Conservation (phyloP, 805 yeast species). For the Zygosaccharomyces gambellarensis region DNA sequence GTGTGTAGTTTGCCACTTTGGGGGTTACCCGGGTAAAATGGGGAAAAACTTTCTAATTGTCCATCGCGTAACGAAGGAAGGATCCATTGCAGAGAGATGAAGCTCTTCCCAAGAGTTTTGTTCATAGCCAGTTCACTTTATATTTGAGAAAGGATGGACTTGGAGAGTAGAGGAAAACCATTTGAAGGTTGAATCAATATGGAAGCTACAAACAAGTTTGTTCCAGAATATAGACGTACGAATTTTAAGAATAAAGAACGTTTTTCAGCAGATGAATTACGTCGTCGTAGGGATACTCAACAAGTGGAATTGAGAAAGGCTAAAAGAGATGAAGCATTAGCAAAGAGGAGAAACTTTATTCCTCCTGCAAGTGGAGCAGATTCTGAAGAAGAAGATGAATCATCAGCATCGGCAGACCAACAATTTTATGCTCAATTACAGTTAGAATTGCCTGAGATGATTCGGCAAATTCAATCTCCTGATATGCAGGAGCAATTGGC, state of each 20-base stretch:
- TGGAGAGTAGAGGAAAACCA: too few species aligned
- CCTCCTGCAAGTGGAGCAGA: constrained; percentile 44
- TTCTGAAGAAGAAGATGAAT: constrained; percentile 48
- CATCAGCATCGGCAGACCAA: constrained; percentile 36
- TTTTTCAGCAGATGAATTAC: constrained; percentile 90
- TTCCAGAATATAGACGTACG: constrained; percentile 97
- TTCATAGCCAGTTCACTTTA: too few species aligned
- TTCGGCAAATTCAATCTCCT: constrained; percentile 68
- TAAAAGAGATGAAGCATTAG: constrained; percentile 88
- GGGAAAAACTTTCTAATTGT: too few species aligned
- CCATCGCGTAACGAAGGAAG: too few species aligned
- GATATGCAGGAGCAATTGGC: constrained; percentile 76
- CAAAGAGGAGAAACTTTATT: constrained; percentile 83
- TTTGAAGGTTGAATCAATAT: background rate
- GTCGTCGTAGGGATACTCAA: constrained; percentile 96
- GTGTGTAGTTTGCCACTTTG: too few species aligned
- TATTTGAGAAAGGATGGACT: too few species aligned
- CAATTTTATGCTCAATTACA: constrained; percentile 47
- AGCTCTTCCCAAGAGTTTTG: background rate
- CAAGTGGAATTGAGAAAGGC: constrained; percentile 96
- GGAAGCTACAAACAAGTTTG: constrained; percentile 64
- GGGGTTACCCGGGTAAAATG: background rate
- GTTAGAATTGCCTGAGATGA: constrained; percentile 77
- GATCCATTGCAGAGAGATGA: background rate
- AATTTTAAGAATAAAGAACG: constrained; percentile 92